A percentile compares a stretch with the other conserved stretches of the same genome.
Evolutionary conservation across 2,329 filamentous ascomycete species (phyloP).

Genomic region (Chaetothyriales sp.): DNA sequence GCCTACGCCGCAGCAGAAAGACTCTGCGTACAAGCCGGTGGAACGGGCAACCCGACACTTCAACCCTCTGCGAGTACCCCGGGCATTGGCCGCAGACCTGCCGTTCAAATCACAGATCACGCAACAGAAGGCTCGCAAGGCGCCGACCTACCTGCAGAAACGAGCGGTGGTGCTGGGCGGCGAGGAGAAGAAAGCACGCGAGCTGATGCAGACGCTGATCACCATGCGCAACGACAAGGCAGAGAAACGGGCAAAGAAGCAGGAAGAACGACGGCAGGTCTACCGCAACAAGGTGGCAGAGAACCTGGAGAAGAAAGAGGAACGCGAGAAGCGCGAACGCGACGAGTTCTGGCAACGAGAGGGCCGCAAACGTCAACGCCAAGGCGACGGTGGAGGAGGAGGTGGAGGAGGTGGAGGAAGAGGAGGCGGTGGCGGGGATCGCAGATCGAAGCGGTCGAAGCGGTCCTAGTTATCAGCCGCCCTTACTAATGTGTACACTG

Average conservation of each 20-base stretch:
- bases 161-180: conserved; percentile 72
- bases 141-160: conserved; percentile 83
- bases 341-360: conserved; percentile 88
- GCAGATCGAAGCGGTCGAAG: conserved; percentile 5
- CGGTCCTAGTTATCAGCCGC: background rate
- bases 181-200: conserved; percentile 78
- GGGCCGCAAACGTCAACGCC: conserved; percentile 58
- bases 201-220: conserved; percentile 83
- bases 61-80: conserved; percentile 44
- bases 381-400: conserved; percentile 37
- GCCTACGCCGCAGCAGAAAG: conserved; percentile 61
- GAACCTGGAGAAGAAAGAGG: conserved; percentile 68
- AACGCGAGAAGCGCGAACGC: conserved; percentile 76
- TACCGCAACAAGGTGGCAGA: conserved; percentile 74
- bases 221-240: conserved; percentile 82
- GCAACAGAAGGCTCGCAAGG: conserved; percentile 62
- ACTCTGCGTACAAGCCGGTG: conserved; percentile 65
- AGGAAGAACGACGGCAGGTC: conserved; percentile 69
- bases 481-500: background rate
- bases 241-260: conserved; percentile 66
- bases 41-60: conserved; percentile 53
- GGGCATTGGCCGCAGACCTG: conserved; percentile 53
- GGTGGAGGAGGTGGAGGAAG: conserved; percentile 29
- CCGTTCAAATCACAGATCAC: conserved; percentile 88
- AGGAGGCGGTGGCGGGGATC: background rate